Percentiles rank a stretch among this genome's conserved stretches.
Evolutionary conservation across 129 eudicot genomes (phyloP).

Genomic region (Chrysanthemum makinoi): DNA sequence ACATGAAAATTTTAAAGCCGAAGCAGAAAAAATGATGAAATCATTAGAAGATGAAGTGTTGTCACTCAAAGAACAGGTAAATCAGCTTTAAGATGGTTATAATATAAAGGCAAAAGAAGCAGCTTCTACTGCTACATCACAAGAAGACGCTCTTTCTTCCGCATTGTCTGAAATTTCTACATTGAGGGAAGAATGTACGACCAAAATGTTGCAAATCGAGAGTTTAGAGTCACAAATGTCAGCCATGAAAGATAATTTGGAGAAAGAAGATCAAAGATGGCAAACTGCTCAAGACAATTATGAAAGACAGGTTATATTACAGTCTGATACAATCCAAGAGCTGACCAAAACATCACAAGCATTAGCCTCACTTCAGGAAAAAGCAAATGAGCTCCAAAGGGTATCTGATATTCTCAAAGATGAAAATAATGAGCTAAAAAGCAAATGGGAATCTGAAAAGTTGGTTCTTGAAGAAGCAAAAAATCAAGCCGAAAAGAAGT

Average conservation of each 20-base stretch:
- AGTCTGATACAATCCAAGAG: slow-evolving; percentile 92
- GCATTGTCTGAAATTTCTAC: slow-evolving; percentile 53
- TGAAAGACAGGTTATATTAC: slow-evolving; percentile 92
- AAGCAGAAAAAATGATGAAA: slow-evolving; percentile 62
- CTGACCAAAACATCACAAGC: slow-evolving; percentile 86
- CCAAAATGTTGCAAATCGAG: slow-evolving; percentile 46
- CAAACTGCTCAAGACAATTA: slow-evolving; percentile 78
- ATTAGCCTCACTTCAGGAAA: slow-evolving; percentile 54
- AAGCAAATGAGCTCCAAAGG: slow-evolving; percentile 60
- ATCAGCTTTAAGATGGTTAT: slow-evolving; percentile 66
- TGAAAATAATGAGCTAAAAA: slow-evolving; percentile 69
- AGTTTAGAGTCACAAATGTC: slow-evolving; percentile 59
- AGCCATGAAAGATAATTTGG: slow-evolving; percentile 64
- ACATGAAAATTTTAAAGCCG: slow-evolving; percentile 58
- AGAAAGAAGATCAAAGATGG: slow-evolving; percentile 71
- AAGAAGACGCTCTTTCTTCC: slow-evolving; percentile 69
- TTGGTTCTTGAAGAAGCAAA: slow-evolving; percentile 48
- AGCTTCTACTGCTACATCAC: slow-evolving; percentile 54
- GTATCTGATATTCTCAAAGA: slow-evolving; percentile 44
- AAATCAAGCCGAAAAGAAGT: slow-evolving; percentile 64
- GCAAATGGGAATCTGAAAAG: slow-evolving; percentile 73
- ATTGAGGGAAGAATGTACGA: slow-evolving; percentile 56
- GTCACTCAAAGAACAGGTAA: slow-evolving; percentile 54
- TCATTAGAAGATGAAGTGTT: slow-evolving; percentile 65
- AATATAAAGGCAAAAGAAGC: slow-evolving; percentile 60